A percentile compares a stretch with the other conserved stretches of the same genome.
Conservation (phyloP, 257 asterid species). For the Echium plantagineum region DNA sequence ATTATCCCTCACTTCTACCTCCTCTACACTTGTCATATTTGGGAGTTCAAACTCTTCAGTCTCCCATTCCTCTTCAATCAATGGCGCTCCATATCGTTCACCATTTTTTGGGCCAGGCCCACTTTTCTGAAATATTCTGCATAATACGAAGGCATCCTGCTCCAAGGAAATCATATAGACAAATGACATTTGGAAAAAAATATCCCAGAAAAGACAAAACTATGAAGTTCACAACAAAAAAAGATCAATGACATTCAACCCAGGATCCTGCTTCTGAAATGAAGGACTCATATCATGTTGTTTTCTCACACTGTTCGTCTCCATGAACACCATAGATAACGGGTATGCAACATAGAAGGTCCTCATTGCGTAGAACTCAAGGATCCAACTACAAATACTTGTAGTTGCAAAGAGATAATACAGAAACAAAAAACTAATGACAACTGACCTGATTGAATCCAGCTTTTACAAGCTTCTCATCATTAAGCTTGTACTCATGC, state of each 20-base stretch:
- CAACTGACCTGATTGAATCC: conserved; percentile 66
- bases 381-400: neutral
- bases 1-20: conserved; percentile 37
- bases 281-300: too few species aligned
- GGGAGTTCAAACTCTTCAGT: conserved; percentile 33
- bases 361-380: too few species aligned
- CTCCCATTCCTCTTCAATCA: conserved; percentile 74
- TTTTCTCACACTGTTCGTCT: too few species aligned
- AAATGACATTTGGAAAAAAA: too few species aligned
- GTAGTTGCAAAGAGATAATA: neutral
- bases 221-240: neutral
- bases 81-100: conserved; percentile 86
- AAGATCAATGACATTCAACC: neutral
- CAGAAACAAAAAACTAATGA: neutral
- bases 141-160: conserved; percentile 56
- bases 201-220: neutral
- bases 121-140: conserved; percentile 75
- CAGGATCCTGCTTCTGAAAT: neutral
- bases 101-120: conserved; percentile 95
- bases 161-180: conserved; percentile 11
- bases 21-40: conserved; percentile 39
- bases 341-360: too few species aligned
- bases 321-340: too few species aligned
- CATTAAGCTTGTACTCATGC: conserved; percentile 87
- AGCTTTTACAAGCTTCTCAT: conserved; percentile 55